These are phyloP conservation scores for Penstemon barbatus DNA, from an alignment of 257 asterid species.

Conservation along the genomic window DNA sequence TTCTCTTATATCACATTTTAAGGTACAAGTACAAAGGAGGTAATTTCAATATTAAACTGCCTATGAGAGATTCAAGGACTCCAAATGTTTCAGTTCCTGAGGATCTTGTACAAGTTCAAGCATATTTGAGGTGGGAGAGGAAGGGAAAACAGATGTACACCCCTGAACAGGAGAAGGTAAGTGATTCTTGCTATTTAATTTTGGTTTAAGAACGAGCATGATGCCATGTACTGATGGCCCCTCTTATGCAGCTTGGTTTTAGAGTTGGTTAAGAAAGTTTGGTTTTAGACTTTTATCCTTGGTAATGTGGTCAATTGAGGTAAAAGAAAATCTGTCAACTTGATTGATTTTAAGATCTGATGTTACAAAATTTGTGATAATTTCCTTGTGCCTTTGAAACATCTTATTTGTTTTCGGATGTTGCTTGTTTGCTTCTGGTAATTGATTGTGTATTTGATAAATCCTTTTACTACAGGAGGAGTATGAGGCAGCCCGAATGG, in stretches of 20 bases:
- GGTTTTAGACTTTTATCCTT: no score
- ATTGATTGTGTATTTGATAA: constrained; percentile 25
- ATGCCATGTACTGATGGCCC: no score
- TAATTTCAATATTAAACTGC: constrained; percentile 63
- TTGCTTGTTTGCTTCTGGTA: constrained; percentile 23
- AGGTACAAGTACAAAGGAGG: constrained; percentile 91
- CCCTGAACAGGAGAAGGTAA: constrained; percentile 86
- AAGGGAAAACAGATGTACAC: constrained; percentile 79
- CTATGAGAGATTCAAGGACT: constrained; percentile 42
- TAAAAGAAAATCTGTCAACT: no score
- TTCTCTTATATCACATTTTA: constrained; percentile 24
- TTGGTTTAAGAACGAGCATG: constrained; percentile 5
- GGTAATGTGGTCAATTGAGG: no score
- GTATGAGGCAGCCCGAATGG: constrained; percentile 92
- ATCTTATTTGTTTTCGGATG: constrained; percentile 16
- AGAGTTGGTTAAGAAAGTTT: no score
- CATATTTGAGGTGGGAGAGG: constrained; percentile 97
- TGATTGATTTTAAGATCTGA: no score
- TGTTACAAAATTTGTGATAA: not conserved
- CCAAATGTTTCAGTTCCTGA: constrained; percentile 74
- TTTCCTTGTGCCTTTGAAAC: not conserved
- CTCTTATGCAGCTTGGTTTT: no score
- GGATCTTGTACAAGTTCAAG: constrained; percentile 95
- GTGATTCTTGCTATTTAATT: constrained; percentile 12
- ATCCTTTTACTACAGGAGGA: constrained; percentile 52